Conservation (phyloP, 768 basidiomycete genomes). For the Mycena galericulata region DNA sequence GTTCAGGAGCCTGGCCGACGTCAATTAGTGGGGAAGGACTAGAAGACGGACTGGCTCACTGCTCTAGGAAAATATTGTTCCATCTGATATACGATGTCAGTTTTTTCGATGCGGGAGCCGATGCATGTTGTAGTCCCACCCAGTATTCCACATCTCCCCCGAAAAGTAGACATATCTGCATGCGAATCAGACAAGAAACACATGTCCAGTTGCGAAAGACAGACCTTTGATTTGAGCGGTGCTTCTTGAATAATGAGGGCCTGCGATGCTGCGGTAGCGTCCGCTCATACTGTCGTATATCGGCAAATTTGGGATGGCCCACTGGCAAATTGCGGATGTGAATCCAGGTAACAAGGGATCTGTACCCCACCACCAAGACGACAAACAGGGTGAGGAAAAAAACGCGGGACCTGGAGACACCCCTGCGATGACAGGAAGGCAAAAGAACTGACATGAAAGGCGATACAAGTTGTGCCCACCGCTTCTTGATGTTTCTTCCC, state of each 20-base stretch:
- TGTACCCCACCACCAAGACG: too few species aligned
- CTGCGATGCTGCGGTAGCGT: background rate
- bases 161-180: constrained; percentile 4
- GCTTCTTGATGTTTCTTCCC: too few species aligned
- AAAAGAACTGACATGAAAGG: too few species aligned
- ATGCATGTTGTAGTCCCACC: background rate
- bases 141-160: background rate
- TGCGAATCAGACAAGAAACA: background rate
- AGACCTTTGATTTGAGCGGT: background rate
- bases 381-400: too few species aligned
- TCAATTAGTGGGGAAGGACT: background rate
- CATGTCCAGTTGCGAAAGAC: background rate
- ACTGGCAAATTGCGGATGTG: background rate
- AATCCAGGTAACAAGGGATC: too few species aligned
- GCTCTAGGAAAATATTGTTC: constrained; percentile 29
- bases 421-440: too few species aligned
- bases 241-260: background rate
- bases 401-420: too few species aligned
- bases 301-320: background rate
- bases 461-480: too few species aligned
- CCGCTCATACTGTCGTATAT: background rate
- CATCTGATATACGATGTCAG: background rate
- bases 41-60: constrained; percentile 15
- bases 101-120: too few species aligned
- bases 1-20: constrained; percentile 19